Conservation (phyloP, 1,139 yeast species). For the Pneumocystis sp. region DNA sequence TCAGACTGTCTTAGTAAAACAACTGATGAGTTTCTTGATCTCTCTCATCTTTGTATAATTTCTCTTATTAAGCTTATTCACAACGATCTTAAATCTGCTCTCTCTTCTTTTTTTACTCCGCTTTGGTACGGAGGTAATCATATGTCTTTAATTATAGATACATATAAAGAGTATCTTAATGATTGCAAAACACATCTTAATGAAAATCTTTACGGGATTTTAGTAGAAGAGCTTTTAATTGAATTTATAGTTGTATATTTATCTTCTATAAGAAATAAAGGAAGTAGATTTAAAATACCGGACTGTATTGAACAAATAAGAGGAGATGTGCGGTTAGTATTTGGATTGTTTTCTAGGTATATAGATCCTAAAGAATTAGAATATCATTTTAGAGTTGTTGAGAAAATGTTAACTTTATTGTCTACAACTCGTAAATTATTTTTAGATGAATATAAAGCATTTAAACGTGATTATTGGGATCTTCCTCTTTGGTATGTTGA, state of each 20-base stretch:
- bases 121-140: slow-evolving; percentile 27
- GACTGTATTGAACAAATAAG: slow-evolving; percentile 11
- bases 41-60: slow-evolving; percentile 54
- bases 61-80: slow-evolving; percentile 53
- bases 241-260: slow-evolving; percentile 36
- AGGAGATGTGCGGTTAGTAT: slow-evolving; percentile 9
- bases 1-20: slow-evolving; percentile 45
- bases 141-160: slow-evolving; percentile 24
- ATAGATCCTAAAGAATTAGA: slow-evolving; percentile 7
- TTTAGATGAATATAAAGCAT: slow-evolving; percentile 7
- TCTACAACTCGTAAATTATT: slow-evolving; percentile 5
- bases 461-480: slow-evolving; percentile 10
- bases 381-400: slow-evolving; percentile 9
- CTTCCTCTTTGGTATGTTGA: slow-evolving; percentile 9
- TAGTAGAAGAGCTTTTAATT: slow-evolving; percentile 38
- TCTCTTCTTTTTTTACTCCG: slow-evolving; percentile 35
- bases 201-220: slow-evolving; percentile 36
- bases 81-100: slow-evolving; percentile 46
- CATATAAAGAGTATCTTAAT: slow-evolving; percentile 27
- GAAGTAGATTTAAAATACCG: slow-evolving; percentile 8
- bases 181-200: slow-evolving; percentile 37
- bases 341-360: slow-evolving; percentile 10
- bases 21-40: slow-evolving; percentile 59
- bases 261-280: slow-evolving; percentile 29
- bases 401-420: slow-evolving; percentile 9